Evolutionary conservation across 1,284 basidiomycete genomes (phyloP), one percentile per base, ranked within the genome.

Genomic region (Stereum hirsutum): DNA sequence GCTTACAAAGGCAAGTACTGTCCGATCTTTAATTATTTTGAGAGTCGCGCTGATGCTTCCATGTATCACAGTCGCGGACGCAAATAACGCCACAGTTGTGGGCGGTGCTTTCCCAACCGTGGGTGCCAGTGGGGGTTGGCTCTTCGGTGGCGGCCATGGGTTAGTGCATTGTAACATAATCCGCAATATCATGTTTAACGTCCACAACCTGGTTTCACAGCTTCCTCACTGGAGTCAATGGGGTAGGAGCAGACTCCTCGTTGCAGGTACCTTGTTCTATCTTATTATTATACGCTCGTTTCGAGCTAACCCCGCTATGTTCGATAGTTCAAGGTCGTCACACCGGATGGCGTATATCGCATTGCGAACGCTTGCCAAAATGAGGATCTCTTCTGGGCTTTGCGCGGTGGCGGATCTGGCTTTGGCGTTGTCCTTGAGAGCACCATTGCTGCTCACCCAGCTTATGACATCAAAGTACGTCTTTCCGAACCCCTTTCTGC

Each of bases 351-450:
- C 12, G 34, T 51, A 8, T 47, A 54, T 45, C 56, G 53, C 20
- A 53, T 51, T 5, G 62, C 57, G 15, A 64, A 61, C 48, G 50
- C 52, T 19, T 64, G 60, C 38, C 57, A 62, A 48, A 59, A 66
- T 47, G 27, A 46, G 7, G 63, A 66, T 39, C 52, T 66, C 6
- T 65, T 64, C 52, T 66, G 57, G 47, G 53, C 54, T 12, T 47
- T 58, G 19, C 54, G 55, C 34, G 54, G 53, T 2, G 53, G 54
- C n/a, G 57, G 54, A 28, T 54, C 57, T 10, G 58, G 51, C 5
- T 63, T 58, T 39, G 61, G 59, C 12, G 56, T 63, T 17, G 49
- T 57, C n/a, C 49, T 60, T 21, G 58, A 60, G 44, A 52, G n/a
- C n/a, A n/a, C n/a, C 55, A 5, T 54, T 58, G 6, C 54, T 54